Evolutionary conservation across 257 asterid species (phyloP).

Genomic region (Ehretia macrophylla): DNA sequence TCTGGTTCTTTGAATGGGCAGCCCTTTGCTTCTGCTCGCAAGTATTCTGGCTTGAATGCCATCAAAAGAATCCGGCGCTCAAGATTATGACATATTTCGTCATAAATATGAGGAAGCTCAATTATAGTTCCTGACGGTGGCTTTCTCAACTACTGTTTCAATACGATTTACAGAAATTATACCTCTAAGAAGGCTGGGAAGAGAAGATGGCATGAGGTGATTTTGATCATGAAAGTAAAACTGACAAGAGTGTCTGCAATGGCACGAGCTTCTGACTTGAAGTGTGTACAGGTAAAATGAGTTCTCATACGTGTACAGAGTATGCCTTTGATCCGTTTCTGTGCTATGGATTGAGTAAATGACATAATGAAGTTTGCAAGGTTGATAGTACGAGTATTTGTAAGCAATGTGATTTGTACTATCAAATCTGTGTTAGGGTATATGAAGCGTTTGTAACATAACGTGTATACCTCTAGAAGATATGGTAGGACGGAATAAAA

Average conservation of each 20-base stretch:
- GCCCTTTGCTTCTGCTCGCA: slow-evolving; percentile 53
- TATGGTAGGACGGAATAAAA: too few species aligned
- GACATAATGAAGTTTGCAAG: too few species aligned
- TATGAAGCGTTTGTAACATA: background rate
- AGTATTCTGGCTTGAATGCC: slow-evolving; percentile 46
- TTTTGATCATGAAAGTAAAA: background rate
- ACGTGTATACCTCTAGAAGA: background rate
- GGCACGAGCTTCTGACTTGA: background rate
- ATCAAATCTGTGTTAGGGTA: background rate
- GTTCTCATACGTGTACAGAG: background rate
- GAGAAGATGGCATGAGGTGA: background rate
- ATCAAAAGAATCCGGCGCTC: slow-evolving; percentile 50
- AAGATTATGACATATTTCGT: slow-evolving; percentile 42
- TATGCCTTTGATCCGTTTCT: background rate
- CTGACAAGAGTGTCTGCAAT: too few species aligned
- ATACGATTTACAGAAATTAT: too few species aligned
- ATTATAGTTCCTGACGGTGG: too few species aligned
- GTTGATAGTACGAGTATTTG: too few species aligned
- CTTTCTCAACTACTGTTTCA: too few species aligned
- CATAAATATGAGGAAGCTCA: background rate
- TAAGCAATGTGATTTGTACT: background rate
- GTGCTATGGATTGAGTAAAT: background rate
- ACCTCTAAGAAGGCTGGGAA: too few species aligned
- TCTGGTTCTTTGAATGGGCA: slow-evolving; percentile 67
- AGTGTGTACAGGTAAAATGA: background rate